Evolutionary conservation across 78 protist genomes (phyloP).

Genomic region (Polysphondylium violaceum): DNA sequence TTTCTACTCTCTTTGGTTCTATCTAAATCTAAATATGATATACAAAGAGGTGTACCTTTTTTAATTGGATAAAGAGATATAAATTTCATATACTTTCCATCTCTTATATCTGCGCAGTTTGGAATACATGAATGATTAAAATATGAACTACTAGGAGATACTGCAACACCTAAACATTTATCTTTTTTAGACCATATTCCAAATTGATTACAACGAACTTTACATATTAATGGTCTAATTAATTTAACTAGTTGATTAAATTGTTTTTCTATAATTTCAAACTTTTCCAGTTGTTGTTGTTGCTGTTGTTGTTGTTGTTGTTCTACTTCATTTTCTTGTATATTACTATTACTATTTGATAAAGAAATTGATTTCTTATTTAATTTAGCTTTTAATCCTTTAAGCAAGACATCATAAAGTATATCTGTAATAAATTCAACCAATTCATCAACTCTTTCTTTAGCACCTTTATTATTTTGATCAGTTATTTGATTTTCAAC

Average conservation of each 20-base stretch:
- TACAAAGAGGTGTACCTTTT: constrained; percentile 51
- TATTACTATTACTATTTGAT: background rate
- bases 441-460: background rate
- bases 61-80: constrained; percentile 33
- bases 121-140: constrained; percentile 73
- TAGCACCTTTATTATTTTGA: constrained; percentile 23
- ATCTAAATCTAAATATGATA: constrained; percentile 27
- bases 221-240: constrained; percentile 24
- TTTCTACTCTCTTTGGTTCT: background rate
- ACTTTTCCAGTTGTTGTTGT: background rate
- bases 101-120: constrained; percentile 44
- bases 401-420: background rate
- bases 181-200: constrained; percentile 74
- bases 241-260: background rate
- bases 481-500: constrained; percentile 43
- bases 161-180: constrained; percentile 61
- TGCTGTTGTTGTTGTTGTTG: background rate
- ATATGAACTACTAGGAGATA: constrained; percentile 26
- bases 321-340: background rate
- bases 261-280: background rate
- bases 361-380: background rate
- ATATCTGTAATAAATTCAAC: background rate
- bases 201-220: constrained; percentile 77
- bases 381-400: background rate
- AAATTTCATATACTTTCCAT: constrained; percentile 21